Evolutionary conservation across 2,329 filamentous ascomycete species (phyloP), one percentile per base, ranked within the genome.

Genomic region (Akanthomyces lecanii): DNA sequence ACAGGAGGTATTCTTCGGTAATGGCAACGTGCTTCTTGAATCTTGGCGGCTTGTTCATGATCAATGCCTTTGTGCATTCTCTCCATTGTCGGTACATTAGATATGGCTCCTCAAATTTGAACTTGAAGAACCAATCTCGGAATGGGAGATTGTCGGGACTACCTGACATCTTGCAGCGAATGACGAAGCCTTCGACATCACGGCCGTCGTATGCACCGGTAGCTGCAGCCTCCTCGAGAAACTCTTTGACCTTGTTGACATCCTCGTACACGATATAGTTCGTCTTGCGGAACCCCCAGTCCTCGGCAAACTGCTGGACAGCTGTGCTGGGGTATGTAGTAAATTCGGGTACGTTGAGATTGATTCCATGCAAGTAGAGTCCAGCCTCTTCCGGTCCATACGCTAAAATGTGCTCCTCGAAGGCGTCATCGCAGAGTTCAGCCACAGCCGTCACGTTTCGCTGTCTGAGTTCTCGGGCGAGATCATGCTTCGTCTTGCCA

Each of bases 71-170:
- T 48, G 95, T 99, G 73, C 91, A 96, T 78, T 99, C 95, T 66
- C 95, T 88, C 95, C 95, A 99, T 78, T 99, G 95, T 28, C 95
- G 88, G 77, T 98, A 99, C 92, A 99, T 96, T 65, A 99, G 80
- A 73, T 99, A 99, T 0, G 95, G 95, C 77, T 99, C 95, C 72
- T 99, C 95, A 65, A 99, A 99, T 78, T 99, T 99, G 85, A 93
- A 99, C 77, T 99, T 99, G 87, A 99, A 99, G 77, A 99, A 99
- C 95, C 95, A 99, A 74, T 99, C 93, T n/a, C 85, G 78, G 73
- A 88, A 95, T 0, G 85, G 83, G 2, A 74, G 75, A 16, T 74
- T 72, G 1, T 76, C 77, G 0, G 79, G 78, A 33, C 86, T 76
- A n/a, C 76, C 71, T 18, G 82, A 79, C 80, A 80, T 87, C 78